Percentiles rank a stretch among this genome's conserved stretches.
These are phyloP conservation scores for Tuctoria greenei DNA, from an alignment of 176 grass and related monocot species.

Conservation along the genomic window DNA sequence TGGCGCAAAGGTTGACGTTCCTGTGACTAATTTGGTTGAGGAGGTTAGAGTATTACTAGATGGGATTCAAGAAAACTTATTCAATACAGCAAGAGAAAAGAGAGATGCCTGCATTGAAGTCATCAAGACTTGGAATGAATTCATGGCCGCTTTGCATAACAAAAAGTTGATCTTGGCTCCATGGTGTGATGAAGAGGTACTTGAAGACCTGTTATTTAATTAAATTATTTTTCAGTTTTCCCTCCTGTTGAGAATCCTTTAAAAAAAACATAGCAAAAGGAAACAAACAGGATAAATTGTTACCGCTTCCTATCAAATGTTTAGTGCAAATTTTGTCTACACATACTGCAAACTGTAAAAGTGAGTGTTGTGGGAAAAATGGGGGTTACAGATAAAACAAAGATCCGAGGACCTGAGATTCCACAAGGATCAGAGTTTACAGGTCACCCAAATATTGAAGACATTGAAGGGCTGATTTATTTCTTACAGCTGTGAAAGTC, in stretches of 20 bases:
- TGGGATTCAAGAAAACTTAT: constrained; percentile 67
- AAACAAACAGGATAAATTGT: neutral
- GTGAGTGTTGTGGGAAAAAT: neutral
- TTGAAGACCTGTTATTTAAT: neutral
- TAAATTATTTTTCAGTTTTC: neutral
- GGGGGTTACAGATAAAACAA: neutral
- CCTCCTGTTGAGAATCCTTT: too few species aligned
- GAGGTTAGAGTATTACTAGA: constrained; percentile 57
- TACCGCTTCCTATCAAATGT: neutral
- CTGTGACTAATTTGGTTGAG: constrained; percentile 61
- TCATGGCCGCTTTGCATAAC: constrained; percentile 54
- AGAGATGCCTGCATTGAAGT: constrained; percentile 77
- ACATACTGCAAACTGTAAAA: neutral
- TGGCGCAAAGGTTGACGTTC: constrained; percentile 75
- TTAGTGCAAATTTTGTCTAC: neutral
- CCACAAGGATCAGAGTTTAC: neutral
- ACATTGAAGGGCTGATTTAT: neutral
- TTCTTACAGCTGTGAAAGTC: neutral
- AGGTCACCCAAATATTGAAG: neutral
- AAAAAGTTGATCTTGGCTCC: constrained; percentile 83
- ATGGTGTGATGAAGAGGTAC: constrained; percentile 90
- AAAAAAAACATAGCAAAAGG: too few species aligned
- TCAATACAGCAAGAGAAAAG: constrained; percentile 78
- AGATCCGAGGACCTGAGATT: neutral
- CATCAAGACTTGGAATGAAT: constrained; percentile 87